phyloP scores from a whole-genome alignment of 1,284 basidiomycete species.

The Porodaedalea pini region DNA sequence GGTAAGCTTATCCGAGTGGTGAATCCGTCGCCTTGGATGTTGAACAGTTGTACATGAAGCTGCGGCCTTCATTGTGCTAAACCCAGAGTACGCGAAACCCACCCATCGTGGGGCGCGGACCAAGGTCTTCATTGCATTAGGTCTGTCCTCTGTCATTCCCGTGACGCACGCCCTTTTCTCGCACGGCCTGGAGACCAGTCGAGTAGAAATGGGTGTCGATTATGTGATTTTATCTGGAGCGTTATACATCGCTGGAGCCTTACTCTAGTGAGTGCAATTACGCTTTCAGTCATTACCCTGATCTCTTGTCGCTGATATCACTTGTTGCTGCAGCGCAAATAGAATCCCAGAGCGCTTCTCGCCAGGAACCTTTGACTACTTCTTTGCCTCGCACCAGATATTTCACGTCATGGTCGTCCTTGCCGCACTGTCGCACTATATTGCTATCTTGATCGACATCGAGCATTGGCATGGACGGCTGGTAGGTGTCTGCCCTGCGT shows the following conservation, averaged over 20 bases:
- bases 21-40: background rate
- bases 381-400: slow-evolving; percentile 81
- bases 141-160: slow-evolving; percentile 71
- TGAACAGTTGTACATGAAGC: slow-evolving; percentile 33
- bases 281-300: slow-evolving; percentile 19
- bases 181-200: slow-evolving; percentile 54
- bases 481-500: slow-evolving; percentile 22
- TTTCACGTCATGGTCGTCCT: slow-evolving; percentile 82
- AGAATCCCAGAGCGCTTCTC: slow-evolving; percentile 77
- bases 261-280: slow-evolving; percentile 66
- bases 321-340: slow-evolving; percentile 56
- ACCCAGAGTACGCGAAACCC: slow-evolving; percentile 75
- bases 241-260: slow-evolving; percentile 73
- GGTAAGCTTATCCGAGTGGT: slow-evolving; percentile 44
- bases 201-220: slow-evolving; percentile 62
- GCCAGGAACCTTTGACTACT: slow-evolving; percentile 79
- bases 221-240: slow-evolving; percentile 68
- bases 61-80: slow-evolving; percentile 74
- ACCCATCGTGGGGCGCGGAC: slow-evolving; percentile 78
- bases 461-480: slow-evolving; percentile 49
- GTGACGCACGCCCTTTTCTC: slow-evolving; percentile 60
- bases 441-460: slow-evolving; percentile 52
- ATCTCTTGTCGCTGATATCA: slow-evolving; percentile 25
- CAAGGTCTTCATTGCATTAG: slow-evolving; percentile 75
- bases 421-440: slow-evolving; percentile 76